Percentiles rank a stretch among this genome's conserved stretches.
These are phyloP conservation scores for Pleurotus citrinopileatus DNA, from an alignment of 768 basidiomycete genomes.

Conservation along the genomic window DNA sequence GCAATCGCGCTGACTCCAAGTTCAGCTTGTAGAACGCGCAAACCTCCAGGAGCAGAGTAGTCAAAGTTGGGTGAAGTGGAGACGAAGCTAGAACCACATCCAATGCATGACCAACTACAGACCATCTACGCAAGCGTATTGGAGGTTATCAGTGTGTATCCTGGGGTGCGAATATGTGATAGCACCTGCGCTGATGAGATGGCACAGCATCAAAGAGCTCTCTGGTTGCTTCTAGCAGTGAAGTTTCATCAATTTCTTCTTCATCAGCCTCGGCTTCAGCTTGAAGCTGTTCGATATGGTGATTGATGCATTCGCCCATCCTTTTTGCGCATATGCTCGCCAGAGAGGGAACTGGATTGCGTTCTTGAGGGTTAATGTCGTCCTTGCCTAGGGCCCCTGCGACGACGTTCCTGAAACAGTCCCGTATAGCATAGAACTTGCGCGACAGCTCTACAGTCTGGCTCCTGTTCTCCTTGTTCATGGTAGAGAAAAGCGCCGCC, in stretches of 20 bases:
- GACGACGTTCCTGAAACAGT: constrained; percentile 51
- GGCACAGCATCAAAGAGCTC: constrained; percentile 53
- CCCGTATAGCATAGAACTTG: constrained; percentile 50
- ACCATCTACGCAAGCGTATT: constrained; percentile 36
- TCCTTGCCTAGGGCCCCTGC: constrained; percentile 21
- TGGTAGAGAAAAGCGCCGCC: constrained; percentile 27
- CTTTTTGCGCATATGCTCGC: constrained; percentile 44
- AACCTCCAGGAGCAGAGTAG: constrained; percentile 49
- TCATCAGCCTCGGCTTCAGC: constrained; percentile 23
- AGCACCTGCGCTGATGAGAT: constrained; percentile 47
- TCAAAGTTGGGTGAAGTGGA: constrained; percentile 44
- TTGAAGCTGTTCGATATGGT: constrained; percentile 34
- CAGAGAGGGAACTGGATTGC: constrained; percentile 29
- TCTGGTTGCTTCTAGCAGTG: constrained; percentile 23
- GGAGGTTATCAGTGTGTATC: neutral
- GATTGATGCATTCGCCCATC: constrained; percentile 31
- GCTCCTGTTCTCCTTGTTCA: constrained; percentile 26
- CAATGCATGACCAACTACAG: constrained; percentile 52
- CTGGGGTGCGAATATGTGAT: neutral
- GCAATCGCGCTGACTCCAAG: constrained; percentile 39
- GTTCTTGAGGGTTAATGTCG: neutral
- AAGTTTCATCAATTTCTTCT: constrained; percentile 22
- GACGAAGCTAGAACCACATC: constrained; percentile 43
- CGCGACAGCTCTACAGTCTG: constrained; percentile 42
- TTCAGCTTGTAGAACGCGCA: constrained; percentile 40